phyloP scores from a whole-genome alignment of 192 early-diverging fungal genomes.

The Coemansia brasiliensis region DNA sequence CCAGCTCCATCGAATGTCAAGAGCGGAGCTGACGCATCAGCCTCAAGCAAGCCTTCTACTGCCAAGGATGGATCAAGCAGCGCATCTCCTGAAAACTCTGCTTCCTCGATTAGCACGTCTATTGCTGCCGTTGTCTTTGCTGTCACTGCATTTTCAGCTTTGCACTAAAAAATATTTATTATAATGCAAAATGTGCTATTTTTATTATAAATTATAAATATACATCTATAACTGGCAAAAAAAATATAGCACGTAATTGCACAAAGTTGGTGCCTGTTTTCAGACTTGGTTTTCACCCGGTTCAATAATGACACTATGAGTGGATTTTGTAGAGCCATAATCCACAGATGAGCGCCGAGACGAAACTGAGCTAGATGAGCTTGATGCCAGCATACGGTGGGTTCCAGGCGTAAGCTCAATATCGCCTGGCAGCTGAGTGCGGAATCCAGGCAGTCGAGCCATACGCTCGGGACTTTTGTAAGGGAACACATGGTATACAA shows the following conservation, averaged over 20 bases:
- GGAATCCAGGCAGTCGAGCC: conserved; percentile 44
- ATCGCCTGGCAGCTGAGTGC: conserved; percentile 36
- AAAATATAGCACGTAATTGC: neutral
- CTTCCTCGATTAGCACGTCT: conserved; percentile 11
- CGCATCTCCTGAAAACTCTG: conserved; percentile 10
- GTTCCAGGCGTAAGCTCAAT: conserved; percentile 20
- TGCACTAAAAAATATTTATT: conserved; percentile 15
- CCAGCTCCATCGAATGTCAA: conserved; percentile 4
- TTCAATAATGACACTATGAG: too few relatives aligned
- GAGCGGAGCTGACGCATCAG: conserved; percentile 4
- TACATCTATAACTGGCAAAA: neutral
- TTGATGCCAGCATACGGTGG: neutral
- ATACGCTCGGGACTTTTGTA: conserved; percentile 55
- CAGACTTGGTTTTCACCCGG: too few relatives aligned
- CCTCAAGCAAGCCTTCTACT: conserved; percentile 6
- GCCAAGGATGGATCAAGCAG: conserved; percentile 21
- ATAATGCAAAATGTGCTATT: neutral
- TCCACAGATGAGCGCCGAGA: conserved; percentile 4
- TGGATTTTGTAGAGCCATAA: conserved; percentile 5
- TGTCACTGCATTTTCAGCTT: conserved; percentile 31
- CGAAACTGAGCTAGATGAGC: neutral
- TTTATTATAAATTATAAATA: neutral
- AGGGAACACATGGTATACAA: conserved; percentile 67
- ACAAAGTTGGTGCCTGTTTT: neutral
- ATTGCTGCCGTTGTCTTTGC: conserved; percentile 34